Conservation (phyloP, 1,284 basidiomycete species). For the Irpex sp. region DNA sequence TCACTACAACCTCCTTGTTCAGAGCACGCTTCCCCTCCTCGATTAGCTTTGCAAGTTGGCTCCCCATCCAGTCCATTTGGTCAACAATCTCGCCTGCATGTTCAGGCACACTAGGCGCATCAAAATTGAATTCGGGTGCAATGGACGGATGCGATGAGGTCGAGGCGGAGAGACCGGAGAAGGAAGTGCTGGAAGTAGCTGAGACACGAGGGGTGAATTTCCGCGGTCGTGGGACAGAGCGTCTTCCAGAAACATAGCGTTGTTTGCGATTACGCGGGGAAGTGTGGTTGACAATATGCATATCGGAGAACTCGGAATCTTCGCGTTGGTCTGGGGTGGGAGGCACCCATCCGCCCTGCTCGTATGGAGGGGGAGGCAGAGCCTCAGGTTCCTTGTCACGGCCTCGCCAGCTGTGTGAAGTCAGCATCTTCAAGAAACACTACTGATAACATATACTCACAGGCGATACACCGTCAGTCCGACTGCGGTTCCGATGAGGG, state of each 20-base stretch:
- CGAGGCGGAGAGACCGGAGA: constrained; percentile 3
- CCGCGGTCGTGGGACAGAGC: constrained; percentile 31
- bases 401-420: constrained; percentile 54
- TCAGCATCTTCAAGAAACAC: constrained; percentile 2
- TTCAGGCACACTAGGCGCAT: background rate
- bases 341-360: constrained; percentile 55
- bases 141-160: constrained; percentile 8
- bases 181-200: constrained; percentile 25
- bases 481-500: constrained; percentile 77
- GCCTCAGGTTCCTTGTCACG: constrained; percentile 51
- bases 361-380: constrained; percentile 59
- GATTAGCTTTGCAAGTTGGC: constrained; percentile 61
- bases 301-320: constrained; percentile 13
- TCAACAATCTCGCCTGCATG: constrained; percentile 32
- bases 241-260: constrained; percentile 27
- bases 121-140: constrained; percentile 22
- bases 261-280: constrained; percentile 22
- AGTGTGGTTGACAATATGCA: constrained; percentile 1
- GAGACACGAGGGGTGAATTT: constrained; percentile 25
- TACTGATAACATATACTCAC: constrained; percentile 40
- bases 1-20: constrained; percentile 65
- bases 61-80: constrained; percentile 75
- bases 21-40: constrained; percentile 71
- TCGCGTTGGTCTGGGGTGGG: constrained; percentile 10
- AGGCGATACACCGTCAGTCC: constrained; percentile 79